Base-by-base conservation (phyloP, 768 basidiomycete genomes). In the Punctularia strigosozonata region DNA sequence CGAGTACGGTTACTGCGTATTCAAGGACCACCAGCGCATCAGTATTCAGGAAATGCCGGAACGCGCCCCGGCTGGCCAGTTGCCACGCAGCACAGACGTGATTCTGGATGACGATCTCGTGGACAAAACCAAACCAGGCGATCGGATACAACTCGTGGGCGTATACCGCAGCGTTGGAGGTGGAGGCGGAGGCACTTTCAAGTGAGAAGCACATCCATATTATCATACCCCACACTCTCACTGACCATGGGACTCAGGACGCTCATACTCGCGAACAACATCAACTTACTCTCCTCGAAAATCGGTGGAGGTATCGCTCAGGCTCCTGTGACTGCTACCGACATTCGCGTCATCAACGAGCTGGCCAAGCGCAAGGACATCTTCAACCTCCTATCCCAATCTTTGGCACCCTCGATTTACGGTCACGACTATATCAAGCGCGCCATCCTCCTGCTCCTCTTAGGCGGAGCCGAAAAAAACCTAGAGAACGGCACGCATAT, bases 41-140 rank as follows among this genome's bases (percentile, higher is more conserved):
- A 90, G 80, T 58, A 98, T 99, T 45, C 95, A 99, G 63, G 95
- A 99, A 55, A 98, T 99, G 94, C 95, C 95, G 3, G 95, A 99
- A 61, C 79, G 95, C 18, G 92, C 95, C 12, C 95, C 95, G 19
- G 86, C 95, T 31, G 95, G 95, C 21, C 94, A 97, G 58, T 68
- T 99, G 21, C 95, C 95, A 32, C 73, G 95, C 35, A 92, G 91
- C 51, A 91, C 90, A 25, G 95, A 99, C 58, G 83, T 98, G 38
- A 86, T 97, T 32, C 61, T 97, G 46, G 94, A 95, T 48, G 92
- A 95, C 46, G 95, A 99, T 57, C 65, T 98, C 36, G 95, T 99
- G 23, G 95, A 99, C 62, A 81, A 77, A 53, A 95, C 90, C 57
- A 99, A 99, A 60, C 94, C 95, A 5, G 95, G 95, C 28, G 95